Evolutionary conservation across 208 protist species (phyloP), one percentile per base, ranked within the genome.

Genomic region (Trypanosoma avium): DNA sequence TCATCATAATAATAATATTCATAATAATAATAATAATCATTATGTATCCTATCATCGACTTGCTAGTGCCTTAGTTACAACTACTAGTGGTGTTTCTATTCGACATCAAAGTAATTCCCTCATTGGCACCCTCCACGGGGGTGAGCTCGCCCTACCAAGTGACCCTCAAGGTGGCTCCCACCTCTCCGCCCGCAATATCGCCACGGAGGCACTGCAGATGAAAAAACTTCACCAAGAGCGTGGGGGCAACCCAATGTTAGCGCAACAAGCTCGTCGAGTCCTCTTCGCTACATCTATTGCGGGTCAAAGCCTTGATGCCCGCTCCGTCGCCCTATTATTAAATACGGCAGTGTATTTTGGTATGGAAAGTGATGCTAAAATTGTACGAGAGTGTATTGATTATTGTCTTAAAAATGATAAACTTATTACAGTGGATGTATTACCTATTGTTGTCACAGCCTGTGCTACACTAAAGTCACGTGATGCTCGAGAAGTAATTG

Each of bases 301-400:
- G 3, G 91, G 91, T 17, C 86, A 94, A 61, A 87, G 82, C 62
- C 63, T 94, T 27, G 91, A 96, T 59, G 86, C 88, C 36, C 88
- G 91, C 61, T 82, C 88, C 9, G 88, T 96, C 4, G 91, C 84
- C 4, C 63, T 93, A 49, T 71, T 96, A 60, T 75, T 96, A 29
- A 94, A 93, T 78, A 93, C 91, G 10, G 91, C 91, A 0, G 88
- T 94, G n/a, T 96, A 96, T 77, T 96, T 96, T 76, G 91, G 91
- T 64, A 94, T 96, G 88, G 91, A 94, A 67, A 94, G 86, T 57
- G 91, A 96, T 66, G 88, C 88, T 15, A 75, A 83, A 26, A 61
- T 96, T 40, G 88, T 96, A 70, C 88, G 91, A n/a, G 88, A 96
- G 86, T 94, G 88, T 62, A 81, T 96, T 24, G 91, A 96, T 61